Base-by-base conservation (phyloP, 2,329 filamentous ascomycete genomes). In the Fonsecaea monophora region DNA sequence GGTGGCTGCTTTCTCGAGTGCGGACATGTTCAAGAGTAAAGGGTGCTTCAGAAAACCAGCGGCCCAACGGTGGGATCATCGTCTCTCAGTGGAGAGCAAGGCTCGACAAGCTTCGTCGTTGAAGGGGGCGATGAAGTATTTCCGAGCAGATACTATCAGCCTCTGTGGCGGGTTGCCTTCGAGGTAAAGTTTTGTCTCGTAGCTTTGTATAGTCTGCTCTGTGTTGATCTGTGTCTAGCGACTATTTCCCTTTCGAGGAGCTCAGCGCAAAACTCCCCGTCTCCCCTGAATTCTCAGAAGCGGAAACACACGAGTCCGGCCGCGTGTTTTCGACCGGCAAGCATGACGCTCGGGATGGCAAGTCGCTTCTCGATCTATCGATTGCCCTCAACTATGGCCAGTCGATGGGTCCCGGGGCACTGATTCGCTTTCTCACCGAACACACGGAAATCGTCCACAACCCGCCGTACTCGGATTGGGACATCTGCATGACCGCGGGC, bases 371-470 rank as follows among this genome's bases (percentile, higher is more conserved):
- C 81, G 95, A 99, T 80, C 86, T 99, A 60, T 88, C 91, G 54
- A 92, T 96, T 69, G 91, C 91, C 0, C 89, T 97, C 77, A 98
- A 99, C 81, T 99, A 99, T 77, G 92, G 91, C 38, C 93, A 97
- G 80, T 89, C 93, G 8, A 88, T 88, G 18, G 95, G 95, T 18
- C 88, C 92, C 10, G 90, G 92, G 3, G 95, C 97, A 80, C 84
- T 99, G 78, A 82, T 97, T 69, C 89, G 95, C 67, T 98, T 91
- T 81, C 84, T 98, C 59, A 96, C 94, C 0, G 95, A 99, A 82
- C 95, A 98, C 80, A 96, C 94, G 0, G 94, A 99, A 81, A 87
- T 98, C 64, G 88, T 97, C 15, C 92, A 92, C 78, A 85, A 87
- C 68, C 94, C 94, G 15, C 92, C 92, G 0, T 98, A 98, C 77